These are phyloP conservation scores for Didymella arachidicola DNA, from an alignment of 2,329 filamentous ascomycete genomes.

Conservation along the genomic window DNA sequence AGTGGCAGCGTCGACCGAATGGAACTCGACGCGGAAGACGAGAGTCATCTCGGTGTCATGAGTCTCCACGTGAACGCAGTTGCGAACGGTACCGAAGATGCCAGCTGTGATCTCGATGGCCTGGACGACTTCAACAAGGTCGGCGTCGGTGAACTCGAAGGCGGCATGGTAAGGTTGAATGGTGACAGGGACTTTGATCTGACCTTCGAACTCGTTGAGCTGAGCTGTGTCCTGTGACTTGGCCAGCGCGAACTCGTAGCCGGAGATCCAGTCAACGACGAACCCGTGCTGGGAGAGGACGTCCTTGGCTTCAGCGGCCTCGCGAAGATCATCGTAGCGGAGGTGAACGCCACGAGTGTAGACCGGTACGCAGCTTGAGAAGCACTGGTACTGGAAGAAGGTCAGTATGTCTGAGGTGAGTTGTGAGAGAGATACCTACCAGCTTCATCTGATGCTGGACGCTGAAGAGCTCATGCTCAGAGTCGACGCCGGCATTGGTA, in stretches of 20 bases:
- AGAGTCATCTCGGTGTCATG: conserved; percentile 27
- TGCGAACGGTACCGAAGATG: conserved; percentile 31
- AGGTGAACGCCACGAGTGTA: conserved; percentile 39
- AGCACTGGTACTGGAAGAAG: conserved; percentile 35
- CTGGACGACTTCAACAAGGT: conserved; percentile 27
- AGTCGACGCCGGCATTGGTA: conserved; percentile 32
- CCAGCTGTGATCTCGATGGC: conserved; percentile 24
- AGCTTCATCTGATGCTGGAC: conserved; percentile 43
- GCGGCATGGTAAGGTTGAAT: conserved; percentile 26
- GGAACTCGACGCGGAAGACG: conserved; percentile 44
- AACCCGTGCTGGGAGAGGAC: conserved; percentile 35
- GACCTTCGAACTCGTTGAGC: conserved; percentile 45
- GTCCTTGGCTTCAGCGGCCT: conserved; percentile 42
- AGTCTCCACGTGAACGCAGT: conserved; percentile 31
- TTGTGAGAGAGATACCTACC: conserved; percentile 26
- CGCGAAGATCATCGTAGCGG: conserved; percentile 51
- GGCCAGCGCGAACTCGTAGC: conserved; percentile 35
- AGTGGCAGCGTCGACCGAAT: conserved; percentile 38
- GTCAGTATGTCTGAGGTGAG: conserved; percentile 26
- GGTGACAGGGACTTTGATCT: conserved; percentile 35
- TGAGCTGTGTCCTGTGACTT: conserved; percentile 36
- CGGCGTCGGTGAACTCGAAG: conserved; percentile 25
- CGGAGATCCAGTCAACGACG: conserved; percentile 30
- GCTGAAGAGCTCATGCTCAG: conserved; percentile 34
- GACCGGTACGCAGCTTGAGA: conserved; percentile 32